Evolutionary conservation across 208 protist genomes (phyloP).

Genomic region (Herpetomonas samuelpessoai): DNA sequence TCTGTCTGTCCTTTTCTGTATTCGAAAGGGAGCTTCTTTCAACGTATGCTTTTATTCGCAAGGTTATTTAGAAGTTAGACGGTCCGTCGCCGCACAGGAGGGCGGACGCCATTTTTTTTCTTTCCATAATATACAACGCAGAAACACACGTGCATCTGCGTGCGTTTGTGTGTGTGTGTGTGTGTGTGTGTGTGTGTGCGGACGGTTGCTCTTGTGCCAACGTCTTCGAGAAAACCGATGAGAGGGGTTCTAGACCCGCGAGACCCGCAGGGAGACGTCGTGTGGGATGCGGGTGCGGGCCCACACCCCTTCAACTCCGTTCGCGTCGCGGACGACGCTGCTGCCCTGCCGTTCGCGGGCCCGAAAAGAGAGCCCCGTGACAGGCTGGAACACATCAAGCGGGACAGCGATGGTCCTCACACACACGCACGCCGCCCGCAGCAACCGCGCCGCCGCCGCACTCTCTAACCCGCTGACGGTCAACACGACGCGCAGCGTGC

Average conservation of each 20-base stretch:
- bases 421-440: neutral
- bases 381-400: neutral
- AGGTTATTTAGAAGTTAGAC: too few species aligned
- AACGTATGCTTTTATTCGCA: too few species aligned
- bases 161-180: neutral
- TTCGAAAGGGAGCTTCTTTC: too few species aligned
- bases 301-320: neutral
- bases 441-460: neutral
- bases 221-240: too few species aligned
- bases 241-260: too few species aligned
- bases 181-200: neutral
- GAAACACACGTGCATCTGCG: too few species aligned
- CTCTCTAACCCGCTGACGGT: neutral
- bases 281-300: neutral
- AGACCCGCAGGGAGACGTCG: neutral
- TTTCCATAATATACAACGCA: too few species aligned
- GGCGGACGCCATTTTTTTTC: too few species aligned
- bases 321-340: neutral
- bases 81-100: too few species aligned
- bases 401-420: neutral
- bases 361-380: neutral
- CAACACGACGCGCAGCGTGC: neutral
- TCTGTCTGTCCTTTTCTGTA: too few species aligned
- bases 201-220: too few species aligned
- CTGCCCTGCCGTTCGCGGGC: neutral